Conservation (phyloP, 1,284 basidiomycete species). For the Pterulicium gracile region DNA sequence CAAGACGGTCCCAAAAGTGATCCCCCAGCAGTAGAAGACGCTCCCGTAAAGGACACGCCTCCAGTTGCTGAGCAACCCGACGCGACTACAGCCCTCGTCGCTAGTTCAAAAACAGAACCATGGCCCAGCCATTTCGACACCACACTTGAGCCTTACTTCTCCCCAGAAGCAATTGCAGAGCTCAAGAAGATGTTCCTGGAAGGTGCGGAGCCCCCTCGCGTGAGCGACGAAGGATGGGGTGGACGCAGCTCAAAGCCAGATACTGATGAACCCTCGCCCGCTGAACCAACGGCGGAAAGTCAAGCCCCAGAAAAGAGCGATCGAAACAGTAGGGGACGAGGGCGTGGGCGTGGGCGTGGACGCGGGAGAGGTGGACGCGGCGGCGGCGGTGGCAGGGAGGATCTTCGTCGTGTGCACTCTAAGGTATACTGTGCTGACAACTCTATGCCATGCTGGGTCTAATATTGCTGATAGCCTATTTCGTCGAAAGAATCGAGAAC, state of each 20-base stretch:
- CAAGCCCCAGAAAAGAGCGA: constrained; percentile 25
- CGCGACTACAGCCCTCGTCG: neutral
- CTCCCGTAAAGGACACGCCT: neutral
- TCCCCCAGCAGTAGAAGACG: constrained; percentile 1
- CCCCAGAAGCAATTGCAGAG: constrained; percentile 45
- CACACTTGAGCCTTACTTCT: constrained; percentile 50
- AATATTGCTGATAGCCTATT: constrained; percentile 81
- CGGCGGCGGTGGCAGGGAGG: constrained; percentile 42
- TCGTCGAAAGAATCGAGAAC: constrained; percentile 74
- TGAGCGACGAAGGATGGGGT: constrained; percentile 61
- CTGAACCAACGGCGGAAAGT: too few relatives aligned
- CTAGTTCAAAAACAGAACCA: constrained; percentile 21
- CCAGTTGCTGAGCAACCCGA: neutral
- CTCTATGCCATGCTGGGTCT: too few relatives aligned
- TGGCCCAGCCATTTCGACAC: constrained; percentile 60
- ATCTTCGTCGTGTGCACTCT: constrained; percentile 58
- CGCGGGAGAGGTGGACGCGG: constrained; percentile 31
- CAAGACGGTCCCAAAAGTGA: constrained; percentile 11
- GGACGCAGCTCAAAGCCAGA: constrained; percentile 28
- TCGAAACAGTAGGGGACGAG: constrained; percentile 30
- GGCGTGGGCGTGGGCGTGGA: constrained; percentile 34
- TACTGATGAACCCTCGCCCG: too few relatives aligned
- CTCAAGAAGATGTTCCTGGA: constrained; percentile 68
- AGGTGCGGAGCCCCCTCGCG: constrained; percentile 59
- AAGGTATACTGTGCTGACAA: constrained; percentile 28